Base-by-base conservation (phyloP, 306 rosid species). In the Argentina anserina region DNA sequence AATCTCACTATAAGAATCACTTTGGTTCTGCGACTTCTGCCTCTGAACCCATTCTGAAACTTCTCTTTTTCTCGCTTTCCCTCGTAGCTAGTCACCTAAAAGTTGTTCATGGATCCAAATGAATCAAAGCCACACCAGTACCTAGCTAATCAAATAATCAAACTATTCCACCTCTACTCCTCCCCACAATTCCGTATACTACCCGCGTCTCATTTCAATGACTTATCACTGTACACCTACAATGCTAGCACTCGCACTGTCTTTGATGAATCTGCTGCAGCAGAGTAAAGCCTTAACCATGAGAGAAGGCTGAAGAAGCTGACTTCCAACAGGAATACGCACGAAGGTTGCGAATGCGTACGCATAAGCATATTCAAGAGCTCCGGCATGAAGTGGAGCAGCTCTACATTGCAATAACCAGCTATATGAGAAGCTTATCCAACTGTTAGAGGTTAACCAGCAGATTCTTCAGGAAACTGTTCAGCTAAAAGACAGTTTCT, bases 271-370 rank as follows among this genome's bases (percentile, higher is more conserved):
- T 25, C 43, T 25, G 50, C 50, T 1, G 71, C 45, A 1, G 36
- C 26, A 50, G 50, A 66, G 65, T 40, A 33, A 14, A 56, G 23
- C 25, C 58, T 67, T 31, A 60, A 41, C 70, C 56, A 75, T 9
- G 84, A 77, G 26, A 70, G 69, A 67, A 76, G 71, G 82, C 71
- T 76, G 53, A 74, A 81, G 75, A 70, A 84, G 49, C 77, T 77
- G 81, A 77, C 77, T 34, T 82, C 89, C 25, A 85, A 85, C 70
- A 56, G 89, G 86, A 82, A 59, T 85, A 82, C 0, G 86, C 84
- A 1, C 46, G 82, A 37, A 74, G 86, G 63, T 85, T 81, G 8
- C 39, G 84, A 0, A 82, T 85, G 84, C 68, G 84, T 7, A 76
- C 76, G 80, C 81, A 85, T 70, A 79, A 76, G 74, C 84, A 82